These are phyloP conservation scores for Neurospora sp. DNA, from an alignment of 495 filamentous ascomycete species.

Conservation along the genomic window DNA sequence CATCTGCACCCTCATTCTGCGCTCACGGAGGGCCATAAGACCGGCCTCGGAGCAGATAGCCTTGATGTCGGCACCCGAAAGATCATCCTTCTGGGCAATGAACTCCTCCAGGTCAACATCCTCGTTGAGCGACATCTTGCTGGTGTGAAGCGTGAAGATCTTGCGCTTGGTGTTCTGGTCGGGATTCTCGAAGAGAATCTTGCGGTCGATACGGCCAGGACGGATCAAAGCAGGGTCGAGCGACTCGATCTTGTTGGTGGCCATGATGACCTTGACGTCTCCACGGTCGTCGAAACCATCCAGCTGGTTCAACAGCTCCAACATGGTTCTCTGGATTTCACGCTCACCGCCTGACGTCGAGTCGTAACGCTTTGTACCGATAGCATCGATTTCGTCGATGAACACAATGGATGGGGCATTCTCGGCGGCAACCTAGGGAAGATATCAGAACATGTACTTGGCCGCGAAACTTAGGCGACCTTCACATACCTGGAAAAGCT, in stretches of 20 bases:
- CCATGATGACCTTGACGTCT: slow-evolving; percentile 99
- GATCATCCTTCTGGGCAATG: slow-evolving; percentile 95
- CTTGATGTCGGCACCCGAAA: slow-evolving; percentile 96
- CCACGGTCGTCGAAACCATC: slow-evolving; percentile 98
- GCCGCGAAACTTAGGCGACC: background rate
- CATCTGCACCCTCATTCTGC: slow-evolving; percentile 98
- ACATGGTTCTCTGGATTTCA: slow-evolving; percentile 96
- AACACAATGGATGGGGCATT: slow-evolving; percentile 97
- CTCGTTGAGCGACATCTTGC: slow-evolving; percentile 92
- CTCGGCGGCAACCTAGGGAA: slow-evolving; percentile 68
- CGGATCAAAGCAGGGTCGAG: slow-evolving; percentile 94
- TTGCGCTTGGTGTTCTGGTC: slow-evolving; percentile 99
- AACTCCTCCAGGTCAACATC: slow-evolving; percentile 98
- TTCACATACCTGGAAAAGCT: slow-evolving; percentile 72
- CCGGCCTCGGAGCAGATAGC: slow-evolving; percentile 97
- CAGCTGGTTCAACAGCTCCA: slow-evolving; percentile 96
- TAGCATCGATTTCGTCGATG: slow-evolving; percentile 99
- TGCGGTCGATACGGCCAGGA: slow-evolving; percentile 95
- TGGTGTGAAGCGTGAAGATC: slow-evolving; percentile 98
- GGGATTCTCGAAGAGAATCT: slow-evolving; percentile 98
- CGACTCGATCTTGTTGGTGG: slow-evolving; percentile 99
- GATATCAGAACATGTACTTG: slow-evolving; percentile 10
- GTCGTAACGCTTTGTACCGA: slow-evolving; percentile 98
- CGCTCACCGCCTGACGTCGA: slow-evolving; percentile 94
- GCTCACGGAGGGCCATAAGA: slow-evolving; percentile 87